Evolutionary conservation across 768 basidiomycete species (phyloP).

Genomic region (Kwoniella pini): DNA sequence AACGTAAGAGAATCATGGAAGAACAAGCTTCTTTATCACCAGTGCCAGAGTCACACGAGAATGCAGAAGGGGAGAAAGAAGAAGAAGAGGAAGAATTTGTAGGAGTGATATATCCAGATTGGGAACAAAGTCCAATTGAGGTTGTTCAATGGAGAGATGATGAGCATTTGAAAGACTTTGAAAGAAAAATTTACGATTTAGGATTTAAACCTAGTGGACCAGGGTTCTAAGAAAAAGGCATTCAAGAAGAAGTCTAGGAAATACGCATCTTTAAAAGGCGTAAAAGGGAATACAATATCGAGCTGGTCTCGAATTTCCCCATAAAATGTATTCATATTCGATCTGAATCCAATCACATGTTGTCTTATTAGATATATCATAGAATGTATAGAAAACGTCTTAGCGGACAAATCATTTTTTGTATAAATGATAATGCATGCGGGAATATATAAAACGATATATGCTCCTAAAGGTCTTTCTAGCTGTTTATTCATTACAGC

Average conservation of each 20-base stretch:
- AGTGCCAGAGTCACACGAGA: not conserved
- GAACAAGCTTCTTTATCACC: conserved; percentile 4
- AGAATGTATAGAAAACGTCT: not conserved
- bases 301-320: not conserved
- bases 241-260: too few species aligned
- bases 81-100: conserved; percentile 18
- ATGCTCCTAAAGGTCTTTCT: too few species aligned
- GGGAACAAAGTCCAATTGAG: conserved; percentile 45
- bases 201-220: conserved; percentile 47
- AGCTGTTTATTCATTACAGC: too few species aligned
- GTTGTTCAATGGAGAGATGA: conserved; percentile 43
- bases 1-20: conserved; percentile 15
- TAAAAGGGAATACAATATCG: too few species aligned
- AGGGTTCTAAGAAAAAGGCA: conserved; percentile 35
- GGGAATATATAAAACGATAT: too few species aligned
- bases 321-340: not conserved
- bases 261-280: too few species aligned
- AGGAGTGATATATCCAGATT: conserved; percentile 32
- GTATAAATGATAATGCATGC: not conserved
- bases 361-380: not conserved
- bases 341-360: not conserved
- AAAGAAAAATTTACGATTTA: conserved; percentile 44
- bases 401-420: not conserved
- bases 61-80: conserved; percentile 10
- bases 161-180: conserved; percentile 32